Evolutionary conservation across 352 stramenopile species (phyloP), one percentile per base, ranked within the genome.

Genomic region (Globisporangium parvum): DNA sequence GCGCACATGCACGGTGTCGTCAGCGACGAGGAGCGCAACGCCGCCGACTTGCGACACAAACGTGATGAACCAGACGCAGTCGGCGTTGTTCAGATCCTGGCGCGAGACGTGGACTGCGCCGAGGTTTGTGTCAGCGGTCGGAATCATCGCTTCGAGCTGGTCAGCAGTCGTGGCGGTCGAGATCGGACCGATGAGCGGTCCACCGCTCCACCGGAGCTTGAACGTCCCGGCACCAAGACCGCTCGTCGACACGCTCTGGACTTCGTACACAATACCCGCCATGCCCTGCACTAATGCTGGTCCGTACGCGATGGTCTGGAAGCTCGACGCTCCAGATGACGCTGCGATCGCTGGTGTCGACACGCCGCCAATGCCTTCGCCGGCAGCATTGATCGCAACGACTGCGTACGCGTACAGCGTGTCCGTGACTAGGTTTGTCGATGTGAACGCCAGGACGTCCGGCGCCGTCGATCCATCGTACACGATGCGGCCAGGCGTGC

Each of bases 191-290:
- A 87, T 78, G 0, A 65, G 40, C 17, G 67, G 48, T 1, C 66
- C 57, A 3, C 55, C 58, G 26, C 66, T 65, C 66, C 77, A 86
- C 3, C 54, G 62, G 14, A 95, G 49, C 9, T 68, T 79, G 53
- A 95, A 91, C 6, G 60, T 63, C 6, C 55, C 81, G 0, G 66
- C 20, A 0, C 47, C 68, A 1, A 87, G 46, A 6, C 51, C 58
- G 10, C 21, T 74, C 0, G 87, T 88, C 21, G 64, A 77, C 15
- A 98, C 71, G 17, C 78, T 95, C 71, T 99, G 96, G 35, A 97
- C 89, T 72, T 98, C 96, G 53, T 96, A 96, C 23, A 99, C 91
- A 33, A 96, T 78, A 4, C 95, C 94, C 14, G 94, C 86, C 67
- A 98, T 98, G 18, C 96, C 96, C 50, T 87, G 79, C 1, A 57